These are phyloP conservation scores for Aspergillus clavatus DNA, from an alignment of 2,329 filamentous ascomycete species.

Conservation along the genomic window DNA sequence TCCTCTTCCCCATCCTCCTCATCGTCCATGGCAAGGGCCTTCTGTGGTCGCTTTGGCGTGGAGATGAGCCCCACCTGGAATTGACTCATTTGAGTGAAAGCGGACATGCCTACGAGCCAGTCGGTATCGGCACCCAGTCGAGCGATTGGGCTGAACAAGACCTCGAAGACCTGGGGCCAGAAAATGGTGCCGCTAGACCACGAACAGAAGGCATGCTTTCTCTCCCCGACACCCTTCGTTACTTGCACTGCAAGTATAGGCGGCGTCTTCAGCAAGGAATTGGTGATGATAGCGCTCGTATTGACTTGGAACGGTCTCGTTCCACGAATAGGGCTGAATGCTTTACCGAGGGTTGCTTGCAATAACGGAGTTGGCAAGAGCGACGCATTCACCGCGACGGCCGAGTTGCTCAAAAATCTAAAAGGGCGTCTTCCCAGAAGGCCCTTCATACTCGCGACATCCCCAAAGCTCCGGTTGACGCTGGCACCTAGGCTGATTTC, in stretches of 20 bases:
- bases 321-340: constrained; percentile 27
- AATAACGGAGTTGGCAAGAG: constrained; percentile 31
- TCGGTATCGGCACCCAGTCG: constrained; percentile 21
- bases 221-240: constrained; percentile 26
- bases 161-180: constrained; percentile 29
- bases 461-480: constrained; percentile 26
- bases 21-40: constrained; percentile 9
- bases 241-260: constrained; percentile 32
- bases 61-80: constrained; percentile 33
- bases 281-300: constrained; percentile 25
- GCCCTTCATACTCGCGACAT: constrained; percentile 23
- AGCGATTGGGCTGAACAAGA: constrained; percentile 21
- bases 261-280: constrained; percentile 22
- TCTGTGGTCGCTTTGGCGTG: constrained; percentile 17
- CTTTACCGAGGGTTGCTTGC: constrained; percentile 26
- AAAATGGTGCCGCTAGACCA: constrained; percentile 36
- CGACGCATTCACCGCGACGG: constrained; percentile 22
- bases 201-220: constrained; percentile 28
- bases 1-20: constrained; percentile 24
- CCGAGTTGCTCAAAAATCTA: constrained; percentile 30
- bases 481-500: constrained; percentile 31
- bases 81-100: constrained; percentile 22
- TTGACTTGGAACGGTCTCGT: constrained; percentile 32
- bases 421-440: constrained; percentile 26
- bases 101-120: constrained; percentile 10